Evolutionary conservation across 148 eudicot genomes (phyloP), one percentile per base, ranked within the genome.

Genomic region (Fagopyrum homotropicum): DNA sequence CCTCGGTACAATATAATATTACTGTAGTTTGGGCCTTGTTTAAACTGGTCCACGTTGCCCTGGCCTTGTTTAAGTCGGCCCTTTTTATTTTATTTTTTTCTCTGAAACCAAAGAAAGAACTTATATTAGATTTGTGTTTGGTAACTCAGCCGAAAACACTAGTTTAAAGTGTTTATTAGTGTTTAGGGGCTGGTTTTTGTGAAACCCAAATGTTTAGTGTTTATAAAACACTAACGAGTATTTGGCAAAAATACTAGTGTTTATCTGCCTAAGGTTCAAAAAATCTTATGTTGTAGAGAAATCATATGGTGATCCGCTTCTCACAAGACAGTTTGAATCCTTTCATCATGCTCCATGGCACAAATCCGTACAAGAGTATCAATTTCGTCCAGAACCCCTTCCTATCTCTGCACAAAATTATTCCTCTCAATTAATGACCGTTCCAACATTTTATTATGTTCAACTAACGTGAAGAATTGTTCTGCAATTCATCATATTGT

Each of bases 361-460:
- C 89, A 86, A 75, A 92, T 83, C 79, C 89, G 97, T 44, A 84
- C 76, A 47, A 98, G 99, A 79, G 90, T 86, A 78, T 86, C 82
- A 50, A 92, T 81, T 80, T 87, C 87, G 77, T 85, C 99, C 78
- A 92, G 81, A 76, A 88, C 85, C 77, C 88, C 94, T 84, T 96
- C 99, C 99, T 92, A 96, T 63, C 90, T 86, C 86, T 89, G 98
- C 76, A 96, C 89, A 79, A 92, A 83, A 74, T 86, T 86, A 83
- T 96, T 96, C 81, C 98, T 90, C 78, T 92, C 94, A 93, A 90
- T 85, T 66, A 96, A 80, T 14, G 97, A 96, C 75, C 92, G 97
- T 81, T 96, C 99, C 82, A 96, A 89, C 92, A 96, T 89, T 72
- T 92, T 98, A 85, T 96, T 96, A 74, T 96, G 99, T 81, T 96